Conservation (phyloP, 164 flowering plant species). For the Tinospora cordifolia region DNA sequence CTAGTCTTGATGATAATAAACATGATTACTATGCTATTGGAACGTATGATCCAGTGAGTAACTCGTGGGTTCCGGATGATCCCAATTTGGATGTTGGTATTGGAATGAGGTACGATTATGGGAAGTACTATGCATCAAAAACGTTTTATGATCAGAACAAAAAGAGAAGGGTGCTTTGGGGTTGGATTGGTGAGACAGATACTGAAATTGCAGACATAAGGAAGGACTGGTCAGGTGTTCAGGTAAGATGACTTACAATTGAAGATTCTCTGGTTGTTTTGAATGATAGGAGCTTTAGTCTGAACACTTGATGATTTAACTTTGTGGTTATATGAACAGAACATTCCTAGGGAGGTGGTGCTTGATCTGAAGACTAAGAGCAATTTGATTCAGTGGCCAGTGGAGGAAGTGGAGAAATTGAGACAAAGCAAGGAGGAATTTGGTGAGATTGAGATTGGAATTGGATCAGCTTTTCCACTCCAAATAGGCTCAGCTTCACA, state of each 20-base stretch:
- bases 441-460: constrained; percentile 25
- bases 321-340: constrained; percentile 24
- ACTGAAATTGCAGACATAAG: constrained; percentile 45
- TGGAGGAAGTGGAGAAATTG: constrained; percentile 64
- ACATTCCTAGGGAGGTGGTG: constrained; percentile 59
- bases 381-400: constrained; percentile 76
- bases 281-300: too few species aligned
- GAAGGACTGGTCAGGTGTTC: constrained; percentile 71
- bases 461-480: constrained; percentile 54
- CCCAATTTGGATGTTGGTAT: constrained; percentile 58
- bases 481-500: constrained; percentile 44
- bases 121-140: constrained; percentile 76
- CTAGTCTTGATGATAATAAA: constrained; percentile 59
- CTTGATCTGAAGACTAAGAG: constrained; percentile 55
- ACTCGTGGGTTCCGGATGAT: constrained; percentile 60
- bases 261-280: neutral
- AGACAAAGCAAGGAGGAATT: constrained; percentile 33
- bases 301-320: neutral
- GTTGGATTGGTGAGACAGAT: constrained; percentile 75
- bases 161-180: constrained; percentile 68
- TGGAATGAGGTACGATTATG: constrained; percentile 62
- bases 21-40: constrained; percentile 77
- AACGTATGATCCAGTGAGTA: constrained; percentile 32
- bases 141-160: constrained; percentile 67
- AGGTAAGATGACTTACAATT: constrained; percentile 29